Evolutionary conservation across 2,329 filamentous ascomycete species (phyloP).

Genomic region (Blastomyces emzantsi): DNA sequence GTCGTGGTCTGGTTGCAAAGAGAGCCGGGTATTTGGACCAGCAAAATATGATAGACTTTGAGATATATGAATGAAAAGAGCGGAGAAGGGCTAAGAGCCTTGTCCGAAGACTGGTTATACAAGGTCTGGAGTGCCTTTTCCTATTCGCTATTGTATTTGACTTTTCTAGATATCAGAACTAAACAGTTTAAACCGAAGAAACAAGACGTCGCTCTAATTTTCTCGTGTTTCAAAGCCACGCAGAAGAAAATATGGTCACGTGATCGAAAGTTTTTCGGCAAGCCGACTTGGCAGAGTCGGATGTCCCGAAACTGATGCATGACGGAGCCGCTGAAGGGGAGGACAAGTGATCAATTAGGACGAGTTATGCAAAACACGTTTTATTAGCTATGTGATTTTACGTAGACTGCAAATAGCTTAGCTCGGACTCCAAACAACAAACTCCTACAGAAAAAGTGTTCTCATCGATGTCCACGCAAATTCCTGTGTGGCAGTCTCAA

Average conservation of each 20-base stretch:
- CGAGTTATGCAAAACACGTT: not conserved
- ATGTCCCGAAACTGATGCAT: not conserved
- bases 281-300: not conserved
- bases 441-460: constrained; percentile 13
- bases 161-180: not conserved
- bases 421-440: not conserved
- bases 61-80: not conserved
- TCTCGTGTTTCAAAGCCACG: too few relatives aligned
- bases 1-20: not conserved
- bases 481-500: not conserved
- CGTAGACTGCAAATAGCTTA: not conserved
- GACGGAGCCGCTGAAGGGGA: too few relatives aligned
- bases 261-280: not conserved
- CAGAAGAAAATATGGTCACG: not conserved
- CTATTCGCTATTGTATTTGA: not conserved
- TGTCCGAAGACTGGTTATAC: not conserved
- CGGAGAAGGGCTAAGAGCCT: not conserved
- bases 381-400: not conserved
- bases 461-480: constrained; percentile 19
- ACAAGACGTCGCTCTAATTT: too few relatives aligned
- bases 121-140: not conserved
- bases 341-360: not conserved
- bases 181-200: too few relatives aligned
- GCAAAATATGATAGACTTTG: not conserved
- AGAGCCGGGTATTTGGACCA: not conserved